Conservation (phyloP, 2,329 filamentous ascomycete species). For the Aspergillus clavatus region DNA sequence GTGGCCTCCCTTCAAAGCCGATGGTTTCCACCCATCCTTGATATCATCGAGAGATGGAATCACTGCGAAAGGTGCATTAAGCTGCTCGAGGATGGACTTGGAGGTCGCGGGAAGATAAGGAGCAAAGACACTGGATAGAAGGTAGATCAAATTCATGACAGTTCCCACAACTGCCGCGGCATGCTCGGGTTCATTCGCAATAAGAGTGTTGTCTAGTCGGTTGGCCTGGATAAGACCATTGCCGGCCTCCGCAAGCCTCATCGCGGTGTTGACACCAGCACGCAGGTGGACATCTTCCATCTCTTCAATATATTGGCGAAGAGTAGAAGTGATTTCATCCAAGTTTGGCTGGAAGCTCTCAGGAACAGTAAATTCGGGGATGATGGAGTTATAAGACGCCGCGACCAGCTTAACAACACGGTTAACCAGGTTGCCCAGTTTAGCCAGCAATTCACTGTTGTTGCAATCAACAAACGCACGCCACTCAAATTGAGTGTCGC, state of each 20-base stretch:
- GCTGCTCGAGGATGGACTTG: slow-evolving; percentile 69
- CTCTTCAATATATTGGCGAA: slow-evolving; percentile 54
- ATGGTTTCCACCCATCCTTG: slow-evolving; percentile 58
- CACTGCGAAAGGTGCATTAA: slow-evolving; percentile 54
- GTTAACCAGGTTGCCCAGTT: slow-evolving; percentile 69
- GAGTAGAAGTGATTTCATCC: slow-evolving; percentile 46
- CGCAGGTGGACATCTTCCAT: slow-evolving; percentile 59
- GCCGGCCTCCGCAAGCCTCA: slow-evolving; percentile 55
- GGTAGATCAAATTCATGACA: slow-evolving; percentile 77
- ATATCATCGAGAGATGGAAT: slow-evolving; percentile 54
- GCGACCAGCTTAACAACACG: slow-evolving; percentile 66
- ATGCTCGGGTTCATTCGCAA: slow-evolving; percentile 54
- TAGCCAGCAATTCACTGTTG: slow-evolving; percentile 80
- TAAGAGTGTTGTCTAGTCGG: slow-evolving; percentile 58
- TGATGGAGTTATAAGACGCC: slow-evolving; percentile 61
- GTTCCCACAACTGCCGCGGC: slow-evolving; percentile 65
- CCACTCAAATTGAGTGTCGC: slow-evolving; percentile 90
- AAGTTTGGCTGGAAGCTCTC: slow-evolving; percentile 38
- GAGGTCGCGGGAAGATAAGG: slow-evolving; percentile 84
- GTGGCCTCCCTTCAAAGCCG: slow-evolving; percentile 63
- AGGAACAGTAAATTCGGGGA: slow-evolving; percentile 39
- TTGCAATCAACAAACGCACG: slow-evolving; percentile 74
- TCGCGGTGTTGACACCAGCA: slow-evolving; percentile 49
- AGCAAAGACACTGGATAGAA: slow-evolving; percentile 71
- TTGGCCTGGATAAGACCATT: slow-evolving; percentile 58